Conservation (phyloP, 2,329 filamentous ascomycete species). For the Nectriaceae sp. region DNA sequence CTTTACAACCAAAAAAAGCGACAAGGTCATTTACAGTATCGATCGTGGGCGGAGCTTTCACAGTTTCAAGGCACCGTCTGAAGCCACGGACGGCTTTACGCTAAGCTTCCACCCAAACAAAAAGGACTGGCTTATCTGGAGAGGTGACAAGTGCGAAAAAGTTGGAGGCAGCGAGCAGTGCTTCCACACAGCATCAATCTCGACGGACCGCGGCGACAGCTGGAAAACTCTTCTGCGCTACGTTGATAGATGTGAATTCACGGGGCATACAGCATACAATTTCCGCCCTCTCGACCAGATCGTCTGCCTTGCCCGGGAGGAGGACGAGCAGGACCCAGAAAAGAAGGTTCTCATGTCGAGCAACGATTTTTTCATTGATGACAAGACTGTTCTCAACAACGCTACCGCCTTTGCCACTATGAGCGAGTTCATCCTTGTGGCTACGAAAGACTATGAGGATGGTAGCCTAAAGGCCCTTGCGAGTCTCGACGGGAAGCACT, state of each 20-base stretch:
- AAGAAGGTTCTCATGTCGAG: slow-evolving; percentile 74
- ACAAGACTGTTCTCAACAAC: slow-evolving; percentile 54
- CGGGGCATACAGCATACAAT: slow-evolving; percentile 62
- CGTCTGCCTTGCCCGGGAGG: slow-evolving; percentile 57
- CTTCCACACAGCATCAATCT: slow-evolving; percentile 73
- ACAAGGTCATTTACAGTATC: slow-evolving; percentile 73
- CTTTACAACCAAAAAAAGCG: slow-evolving; percentile 70
- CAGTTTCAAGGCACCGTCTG: slow-evolving; percentile 69
- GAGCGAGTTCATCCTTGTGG: slow-evolving; percentile 94
- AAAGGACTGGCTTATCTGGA: slow-evolving; percentile 92
- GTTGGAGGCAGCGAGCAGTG: slow-evolving; percentile 57
- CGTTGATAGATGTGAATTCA: slow-evolving; percentile 84
- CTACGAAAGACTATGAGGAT: slow-evolving; percentile 61
- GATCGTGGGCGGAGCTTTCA: slow-evolving; percentile 76
- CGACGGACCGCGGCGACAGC: slow-evolving; percentile 74
- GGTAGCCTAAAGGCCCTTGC: slow-evolving; percentile 74
- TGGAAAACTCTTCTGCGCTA: slow-evolving; percentile 78
- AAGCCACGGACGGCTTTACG: slow-evolving; percentile 44
- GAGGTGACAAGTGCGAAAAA: slow-evolving; percentile 69
- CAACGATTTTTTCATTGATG: slow-evolving; percentile 73
- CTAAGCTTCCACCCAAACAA: slow-evolving; percentile 82
- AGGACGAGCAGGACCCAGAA: slow-evolving; percentile 61
- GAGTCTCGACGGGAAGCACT: slow-evolving; percentile 81
- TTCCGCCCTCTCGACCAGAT: slow-evolving; percentile 57
- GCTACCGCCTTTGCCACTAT: slow-evolving; percentile 90